phyloP scores from a whole-genome alignment of 2,329 filamentous ascomycete species.

The Aureobasidium sp. region DNA sequence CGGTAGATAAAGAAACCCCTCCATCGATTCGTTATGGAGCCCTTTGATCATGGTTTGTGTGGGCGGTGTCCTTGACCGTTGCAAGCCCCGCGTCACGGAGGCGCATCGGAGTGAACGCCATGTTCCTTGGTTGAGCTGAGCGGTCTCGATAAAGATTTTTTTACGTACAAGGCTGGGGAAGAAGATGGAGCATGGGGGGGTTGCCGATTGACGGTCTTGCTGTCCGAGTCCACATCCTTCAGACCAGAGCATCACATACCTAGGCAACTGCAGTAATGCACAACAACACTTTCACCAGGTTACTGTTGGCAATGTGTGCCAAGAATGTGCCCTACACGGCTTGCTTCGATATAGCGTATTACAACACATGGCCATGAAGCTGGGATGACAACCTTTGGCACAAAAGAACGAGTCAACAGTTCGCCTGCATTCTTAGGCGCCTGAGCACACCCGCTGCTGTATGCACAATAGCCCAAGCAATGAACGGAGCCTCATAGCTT shows the following conservation, averaged over 20 bases:
- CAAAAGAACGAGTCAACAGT: background rate
- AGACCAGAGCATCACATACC: background rate
- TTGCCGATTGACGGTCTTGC: background rate
- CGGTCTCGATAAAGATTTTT: background rate
- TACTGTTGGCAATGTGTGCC: background rate
- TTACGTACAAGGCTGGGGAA: slow-evolving; percentile 5
- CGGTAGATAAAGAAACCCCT: slow-evolving; percentile 3
- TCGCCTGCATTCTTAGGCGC: background rate
- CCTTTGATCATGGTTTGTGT: background rate
- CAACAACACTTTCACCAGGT: too few relatives aligned
- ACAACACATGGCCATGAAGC: background rate
- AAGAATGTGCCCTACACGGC: background rate
- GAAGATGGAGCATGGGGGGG: background rate
- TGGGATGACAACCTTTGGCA: background rate
- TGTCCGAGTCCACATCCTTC: background rate
- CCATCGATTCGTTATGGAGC: background rate
- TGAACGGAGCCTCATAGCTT: background rate
- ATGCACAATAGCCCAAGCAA: background rate
- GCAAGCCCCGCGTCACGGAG: slow-evolving; percentile 4
- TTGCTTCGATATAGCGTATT: background rate
- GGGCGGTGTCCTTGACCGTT: background rate
- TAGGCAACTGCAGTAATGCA: background rate
- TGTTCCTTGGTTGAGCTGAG: background rate
- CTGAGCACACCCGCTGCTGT: background rate
- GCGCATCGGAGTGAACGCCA: background rate